Evolutionary conservation across 306 rosid species (phyloP), one percentile per base, ranked within the genome.

Genomic region (Oemleria cerasiformis): DNA sequence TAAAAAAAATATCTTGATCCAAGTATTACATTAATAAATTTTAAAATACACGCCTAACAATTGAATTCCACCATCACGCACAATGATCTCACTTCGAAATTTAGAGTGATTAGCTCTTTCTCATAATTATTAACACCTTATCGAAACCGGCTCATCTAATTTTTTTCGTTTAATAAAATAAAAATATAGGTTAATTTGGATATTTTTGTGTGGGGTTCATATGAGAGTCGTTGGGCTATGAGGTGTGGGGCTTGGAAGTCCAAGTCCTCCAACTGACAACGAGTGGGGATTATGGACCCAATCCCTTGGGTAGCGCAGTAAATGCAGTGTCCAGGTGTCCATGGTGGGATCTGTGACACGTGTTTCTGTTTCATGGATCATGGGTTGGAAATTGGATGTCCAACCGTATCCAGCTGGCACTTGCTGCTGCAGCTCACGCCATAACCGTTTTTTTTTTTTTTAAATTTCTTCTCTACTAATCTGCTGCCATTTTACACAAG

Each of bases 321-420:
- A 61, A 50, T 60, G 70, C 36, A 11, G 45, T 38, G 63, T 68
- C 75, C 67, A 69, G 56, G 76, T 77, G 84, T 53, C 67, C 64
- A 77, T 14, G 78, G 78, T 63, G 76, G 65, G 79, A 59, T 39
- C 57, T 68, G 71, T 47, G 68, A 87, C 87, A 87, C 82, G 84
- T 87, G 78, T 47, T 15, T 15, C 15, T 45, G 59, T 41, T 76
- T 63, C 63, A 11, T 19, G 55, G 38, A 12, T 11, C 38, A 5
- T 51, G 49, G 38, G 43, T 59, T 68, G 38, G 62, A 57, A 56
- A 21, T 25, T 10, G 62, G 47, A n/a, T 21, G 63, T 53, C 67
- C 66, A 61, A 68, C 76, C 65, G 75, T 65, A 80, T 71, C 79
- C 89, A 80, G 89, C 86, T 82, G 86, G 84, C 87, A 73, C 4